These are phyloP conservation scores for Purpureocillium takamizusanense DNA, from an alignment of 2,329 filamentous ascomycete genomes.

Conservation along the genomic window DNA sequence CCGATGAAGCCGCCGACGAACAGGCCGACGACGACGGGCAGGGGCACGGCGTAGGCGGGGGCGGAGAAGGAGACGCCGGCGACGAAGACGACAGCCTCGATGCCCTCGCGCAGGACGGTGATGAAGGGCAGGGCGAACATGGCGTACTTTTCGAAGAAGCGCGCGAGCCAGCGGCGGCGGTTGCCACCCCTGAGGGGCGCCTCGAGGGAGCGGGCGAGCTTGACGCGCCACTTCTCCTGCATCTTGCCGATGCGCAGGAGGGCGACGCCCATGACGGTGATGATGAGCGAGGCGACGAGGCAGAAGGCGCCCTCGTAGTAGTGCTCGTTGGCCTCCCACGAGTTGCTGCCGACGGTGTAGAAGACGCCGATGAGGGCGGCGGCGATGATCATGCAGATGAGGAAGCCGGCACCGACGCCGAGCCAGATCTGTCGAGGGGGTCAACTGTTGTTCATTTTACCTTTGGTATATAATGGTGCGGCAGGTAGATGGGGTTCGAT, in stretches of 20 bases:
- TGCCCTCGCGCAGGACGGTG: constrained; percentile 76
- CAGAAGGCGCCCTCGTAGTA: constrained; percentile 77
- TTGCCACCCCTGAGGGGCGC: constrained; percentile 34
- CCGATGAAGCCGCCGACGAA: constrained; percentile 58
- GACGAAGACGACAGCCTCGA: constrained; percentile 81
- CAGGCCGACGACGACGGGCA: constrained; percentile 67
- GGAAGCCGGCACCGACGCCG: constrained; percentile 52
- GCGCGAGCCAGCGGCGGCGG: constrained; percentile 42
- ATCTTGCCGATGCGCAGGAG: constrained; percentile 75
- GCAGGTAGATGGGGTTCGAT: no score
- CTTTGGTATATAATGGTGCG: no score
- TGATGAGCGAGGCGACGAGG: constrained; percentile 68
- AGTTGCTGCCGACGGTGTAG: constrained; percentile 56
- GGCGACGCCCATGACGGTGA: constrained; percentile 71
- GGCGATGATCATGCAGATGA: constrained; percentile 57
- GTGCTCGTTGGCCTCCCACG: constrained; percentile 60
- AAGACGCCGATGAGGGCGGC: constrained; percentile 63
- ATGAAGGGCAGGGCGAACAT: constrained; percentile 84
- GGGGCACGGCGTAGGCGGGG: constrained; percentile 66
- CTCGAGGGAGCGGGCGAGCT: constrained; percentile 64
- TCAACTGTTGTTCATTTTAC: no score
- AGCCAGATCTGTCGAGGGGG: constrained; percentile 55
- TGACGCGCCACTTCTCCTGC: constrained; percentile 80
- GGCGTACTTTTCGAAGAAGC: constrained; percentile 66
- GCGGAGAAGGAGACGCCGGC: constrained; percentile 72